Evolutionary conservation across 2,329 filamentous ascomycete genomes (phyloP).

Genomic region (Diaporthe destruens): DNA sequence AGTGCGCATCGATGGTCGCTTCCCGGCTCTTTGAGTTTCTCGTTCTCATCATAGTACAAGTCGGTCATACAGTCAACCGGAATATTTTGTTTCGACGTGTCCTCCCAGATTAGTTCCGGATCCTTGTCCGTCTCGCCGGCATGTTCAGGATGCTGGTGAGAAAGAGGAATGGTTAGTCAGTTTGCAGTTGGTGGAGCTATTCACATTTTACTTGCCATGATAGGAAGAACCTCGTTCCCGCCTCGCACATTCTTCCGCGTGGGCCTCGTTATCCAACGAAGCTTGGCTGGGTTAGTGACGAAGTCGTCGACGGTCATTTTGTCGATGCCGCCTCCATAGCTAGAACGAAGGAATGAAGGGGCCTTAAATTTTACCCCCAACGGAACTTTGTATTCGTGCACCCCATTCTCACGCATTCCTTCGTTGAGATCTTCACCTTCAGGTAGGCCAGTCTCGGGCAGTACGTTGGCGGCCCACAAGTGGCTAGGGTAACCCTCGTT

Average conservation of each 20-base stretch:
- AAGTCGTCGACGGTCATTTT: background rate
- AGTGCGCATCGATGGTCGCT: background rate
- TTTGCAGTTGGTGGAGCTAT: no score
- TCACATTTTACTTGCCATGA: background rate
- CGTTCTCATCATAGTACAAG: background rate
- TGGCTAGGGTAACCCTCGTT: background rate
- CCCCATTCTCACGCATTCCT: slow-evolving; percentile 24
- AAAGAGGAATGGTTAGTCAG: background rate
- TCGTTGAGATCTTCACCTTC: background rate
- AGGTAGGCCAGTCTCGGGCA: background rate
- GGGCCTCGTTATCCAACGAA: background rate
- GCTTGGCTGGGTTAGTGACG: background rate
- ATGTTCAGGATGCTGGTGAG: background rate
- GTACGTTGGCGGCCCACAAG: background rate
- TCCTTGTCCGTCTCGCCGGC: background rate
- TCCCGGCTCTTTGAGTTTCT: background rate
- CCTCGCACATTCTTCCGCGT: background rate
- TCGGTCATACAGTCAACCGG: slow-evolving; percentile 26
- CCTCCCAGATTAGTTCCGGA: background rate
- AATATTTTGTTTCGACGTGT: background rate
- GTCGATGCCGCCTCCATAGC: background rate
- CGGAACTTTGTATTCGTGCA: background rate
- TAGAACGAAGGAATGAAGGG: background rate
- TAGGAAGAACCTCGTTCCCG: background rate
- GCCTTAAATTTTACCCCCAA: background rate